phyloP scores from a whole-genome alignment of 73 alveolate species.

The Paramecium tetraurelia region DNA sequence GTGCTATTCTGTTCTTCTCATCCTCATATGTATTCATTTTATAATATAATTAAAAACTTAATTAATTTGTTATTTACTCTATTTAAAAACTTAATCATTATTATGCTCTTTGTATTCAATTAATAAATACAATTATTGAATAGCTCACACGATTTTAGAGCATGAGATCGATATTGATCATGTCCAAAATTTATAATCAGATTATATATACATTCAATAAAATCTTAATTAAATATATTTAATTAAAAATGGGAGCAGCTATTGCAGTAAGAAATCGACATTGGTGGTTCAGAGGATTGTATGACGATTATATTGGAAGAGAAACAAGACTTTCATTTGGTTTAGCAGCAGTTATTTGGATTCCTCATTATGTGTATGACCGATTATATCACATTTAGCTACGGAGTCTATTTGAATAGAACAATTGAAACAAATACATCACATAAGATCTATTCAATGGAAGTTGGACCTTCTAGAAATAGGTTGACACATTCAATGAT shows the following conservation, averaged over 20 bases:
- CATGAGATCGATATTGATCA: not conserved
- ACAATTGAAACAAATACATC: constrained; percentile 50
- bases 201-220: not conserved
- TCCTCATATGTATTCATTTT: constrained; percentile 53
- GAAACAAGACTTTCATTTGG: constrained; percentile 61
- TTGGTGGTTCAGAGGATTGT: constrained; percentile 65
- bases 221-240: not conserved
- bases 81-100: not conserved
- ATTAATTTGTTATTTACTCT: not conserved
- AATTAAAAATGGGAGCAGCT: constrained; percentile 44
- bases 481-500: constrained; percentile 59
- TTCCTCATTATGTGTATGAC: constrained; percentile 55
- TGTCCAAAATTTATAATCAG: too few species aligned
- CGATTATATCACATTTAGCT: not conserved
- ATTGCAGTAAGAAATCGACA: constrained; percentile 46
- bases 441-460: constrained; percentile 52
- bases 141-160: not conserved
- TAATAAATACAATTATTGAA: too few species aligned
- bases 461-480: constrained; percentile 54
- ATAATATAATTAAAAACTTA: constrained; percentile 9
- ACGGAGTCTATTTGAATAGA: constrained; percentile 58
- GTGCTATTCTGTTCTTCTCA: constrained; percentile 29
- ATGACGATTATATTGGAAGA: constrained; percentile 63
- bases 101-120: not conserved
- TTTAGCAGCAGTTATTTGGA: constrained; percentile 58